Percentiles rank a stretch among this genome's conserved stretches.
phyloP scores from a whole-genome alignment of 305 asterid species.

The Fraxinus nigra region DNA sequence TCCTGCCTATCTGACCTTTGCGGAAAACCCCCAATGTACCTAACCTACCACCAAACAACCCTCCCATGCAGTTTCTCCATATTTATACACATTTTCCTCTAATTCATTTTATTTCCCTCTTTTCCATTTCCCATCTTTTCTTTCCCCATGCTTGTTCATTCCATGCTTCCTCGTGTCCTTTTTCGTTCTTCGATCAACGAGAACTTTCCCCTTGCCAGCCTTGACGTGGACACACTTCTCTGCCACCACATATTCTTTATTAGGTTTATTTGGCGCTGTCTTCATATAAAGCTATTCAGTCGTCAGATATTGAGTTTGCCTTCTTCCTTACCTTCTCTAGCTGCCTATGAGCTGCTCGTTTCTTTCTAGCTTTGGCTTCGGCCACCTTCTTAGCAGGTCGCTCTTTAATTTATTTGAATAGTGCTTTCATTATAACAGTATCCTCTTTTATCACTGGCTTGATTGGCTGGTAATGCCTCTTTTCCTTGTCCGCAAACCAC shows the following conservation, averaged over 20 bases:
- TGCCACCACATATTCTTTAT: constrained; percentile 80
- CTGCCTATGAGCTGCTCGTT: constrained; percentile 53
- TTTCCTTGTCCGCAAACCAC: constrained; percentile 82
- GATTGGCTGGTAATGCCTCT: constrained; percentile 57
- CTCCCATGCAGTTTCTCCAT: background rate
- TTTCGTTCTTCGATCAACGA: constrained; percentile 84
- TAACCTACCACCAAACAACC: background rate
- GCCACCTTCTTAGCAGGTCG: constrained; percentile 95
- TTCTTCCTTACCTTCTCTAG: constrained; percentile 71
- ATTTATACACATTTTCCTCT: background rate
- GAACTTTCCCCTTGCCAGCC: constrained; percentile 73
- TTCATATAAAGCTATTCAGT: constrained; percentile 77
- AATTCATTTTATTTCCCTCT: constrained; percentile 26
- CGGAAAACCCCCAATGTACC: background rate
- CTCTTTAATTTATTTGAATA: constrained; percentile 74
- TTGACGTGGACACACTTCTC: constrained; percentile 85
- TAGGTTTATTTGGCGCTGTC: constrained; percentile 51
- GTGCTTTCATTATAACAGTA: constrained; percentile 67
- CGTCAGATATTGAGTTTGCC: constrained; percentile 86
- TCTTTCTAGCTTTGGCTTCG: constrained; percentile 83
- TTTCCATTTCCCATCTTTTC: too few species aligned
- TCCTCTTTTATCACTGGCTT: constrained; percentile 86
- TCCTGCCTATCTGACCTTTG: background rate
- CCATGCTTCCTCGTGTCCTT: constrained; percentile 62
- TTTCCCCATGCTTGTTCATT: constrained; percentile 29